These are phyloP conservation scores for Ascochyta pisi DNA, from an alignment of 2,329 filamentous ascomycete genomes.

Conservation along the genomic window DNA sequence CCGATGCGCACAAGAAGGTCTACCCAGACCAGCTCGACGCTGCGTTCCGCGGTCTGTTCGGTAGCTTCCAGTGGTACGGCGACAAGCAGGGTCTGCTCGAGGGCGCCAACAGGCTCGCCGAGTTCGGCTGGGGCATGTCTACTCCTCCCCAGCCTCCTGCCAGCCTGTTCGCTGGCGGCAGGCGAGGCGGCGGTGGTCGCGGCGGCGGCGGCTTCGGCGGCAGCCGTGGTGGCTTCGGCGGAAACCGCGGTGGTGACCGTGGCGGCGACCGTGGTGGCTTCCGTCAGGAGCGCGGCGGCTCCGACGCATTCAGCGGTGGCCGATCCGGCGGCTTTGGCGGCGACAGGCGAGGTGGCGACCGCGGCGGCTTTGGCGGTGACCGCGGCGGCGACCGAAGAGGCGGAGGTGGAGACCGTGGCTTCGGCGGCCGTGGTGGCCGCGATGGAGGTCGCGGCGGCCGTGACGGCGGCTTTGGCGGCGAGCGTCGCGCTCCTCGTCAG, in stretches of 20 bases:
- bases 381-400: slow-evolving; percentile 21
- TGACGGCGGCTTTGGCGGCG: slow-evolving; percentile 11
- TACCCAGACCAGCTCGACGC: slow-evolving; percentile 52
- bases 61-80: slow-evolving; percentile 55
- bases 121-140: slow-evolving; percentile 57
- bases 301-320: slow-evolving; percentile 2
- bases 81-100: slow-evolving; percentile 52
- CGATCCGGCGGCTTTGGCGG: slow-evolving; percentile 17
- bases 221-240: slow-evolving; percentile 26
- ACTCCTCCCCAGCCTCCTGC: slow-evolving; percentile 48
- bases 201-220: slow-evolving; percentile 23
- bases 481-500: slow-evolving; percentile 21
- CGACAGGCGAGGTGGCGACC: slow-evolving; percentile 17
- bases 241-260: slow-evolving; percentile 22
- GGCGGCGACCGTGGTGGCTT: slow-evolving; percentile 25
- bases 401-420: slow-evolving; percentile 20
- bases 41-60: slow-evolving; percentile 66
- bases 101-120: slow-evolving; percentile 53
- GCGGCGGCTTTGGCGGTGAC: slow-evolving; percentile 15
- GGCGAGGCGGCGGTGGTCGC: slow-evolving; percentile 22
- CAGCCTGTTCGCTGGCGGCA: slow-evolving; percentile 23
- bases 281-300: slow-evolving; percentile 20
- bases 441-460: slow-evolving; percentile 18
- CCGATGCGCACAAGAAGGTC: slow-evolving; percentile 53
- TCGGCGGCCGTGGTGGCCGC: slow-evolving; percentile 28